phyloP scores from a whole-genome alignment of 805 yeast genomes.

The Lachancea lanzarotensis region DNA sequence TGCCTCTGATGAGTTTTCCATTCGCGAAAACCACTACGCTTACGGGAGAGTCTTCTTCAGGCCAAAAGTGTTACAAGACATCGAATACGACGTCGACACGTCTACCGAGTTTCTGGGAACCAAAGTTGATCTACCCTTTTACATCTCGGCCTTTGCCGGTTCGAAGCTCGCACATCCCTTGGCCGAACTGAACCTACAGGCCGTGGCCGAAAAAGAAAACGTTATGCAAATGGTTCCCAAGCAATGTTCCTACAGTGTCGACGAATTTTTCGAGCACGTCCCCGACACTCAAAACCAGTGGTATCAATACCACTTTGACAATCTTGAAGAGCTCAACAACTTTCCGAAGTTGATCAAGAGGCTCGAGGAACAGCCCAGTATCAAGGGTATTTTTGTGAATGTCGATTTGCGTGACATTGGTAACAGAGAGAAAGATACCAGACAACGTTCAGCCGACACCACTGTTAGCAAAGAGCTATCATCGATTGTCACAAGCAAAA shows the following conservation, averaged over 20 bases:
- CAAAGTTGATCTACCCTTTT: conserved; percentile 41
- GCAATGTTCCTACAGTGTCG: conserved; percentile 36
- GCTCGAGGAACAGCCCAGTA: conserved; percentile 35
- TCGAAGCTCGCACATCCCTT: conserved; percentile 39
- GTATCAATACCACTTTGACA: conserved; percentile 44
- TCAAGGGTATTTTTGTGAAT: conserved; percentile 46
- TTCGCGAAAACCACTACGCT: conserved; percentile 39
- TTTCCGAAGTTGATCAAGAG: conserved; percentile 30
- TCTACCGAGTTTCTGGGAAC: conserved; percentile 45
- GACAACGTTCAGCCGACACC: conserved; percentile 24
- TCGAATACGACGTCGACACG: conserved; percentile 31
- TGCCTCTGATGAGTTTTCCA: conserved; percentile 43
- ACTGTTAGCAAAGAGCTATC: conserved; percentile 14
- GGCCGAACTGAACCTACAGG: conserved; percentile 31
- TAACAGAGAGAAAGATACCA: conserved; percentile 44
- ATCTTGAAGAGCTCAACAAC: conserved; percentile 32
- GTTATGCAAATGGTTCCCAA: conserved; percentile 45
- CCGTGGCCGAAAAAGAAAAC: conserved; percentile 27
- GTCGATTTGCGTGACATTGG: conserved; percentile 53
- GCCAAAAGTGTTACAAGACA: conserved; percentile 39
- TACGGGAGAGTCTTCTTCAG: conserved; percentile 39
- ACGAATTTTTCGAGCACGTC: conserved; percentile 36
- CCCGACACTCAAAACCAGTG: conserved; percentile 37
- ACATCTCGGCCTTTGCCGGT: conserved; percentile 44
- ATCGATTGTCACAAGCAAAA: conserved; percentile 7